These are phyloP conservation scores for Alternaria tenuissima DNA, from an alignment of 2,329 filamentous ascomycete species.

Conservation along the genomic window DNA sequence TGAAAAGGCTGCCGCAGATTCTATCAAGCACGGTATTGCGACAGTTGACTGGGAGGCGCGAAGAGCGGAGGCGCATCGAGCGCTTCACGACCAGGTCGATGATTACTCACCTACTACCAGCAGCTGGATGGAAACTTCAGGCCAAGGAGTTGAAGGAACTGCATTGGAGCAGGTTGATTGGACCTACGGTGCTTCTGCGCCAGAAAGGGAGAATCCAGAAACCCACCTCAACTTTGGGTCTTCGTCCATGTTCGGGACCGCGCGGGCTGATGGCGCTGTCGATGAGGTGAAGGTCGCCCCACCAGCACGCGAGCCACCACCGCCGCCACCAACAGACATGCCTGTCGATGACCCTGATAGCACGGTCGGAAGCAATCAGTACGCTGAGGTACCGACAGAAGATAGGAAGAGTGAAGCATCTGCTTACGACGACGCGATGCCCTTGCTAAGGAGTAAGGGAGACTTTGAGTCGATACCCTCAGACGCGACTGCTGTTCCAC, in stretches of 20 bases:
- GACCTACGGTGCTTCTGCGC: fast-evolving
- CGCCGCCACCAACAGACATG: not conserved
- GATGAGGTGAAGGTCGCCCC: not conserved
- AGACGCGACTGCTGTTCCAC: not conserved
- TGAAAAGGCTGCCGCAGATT: not conserved
- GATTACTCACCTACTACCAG: not conserved
- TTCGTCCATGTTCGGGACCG: not conserved
- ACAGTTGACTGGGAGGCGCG: conserved; percentile 9
- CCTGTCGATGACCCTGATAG: not conserved
- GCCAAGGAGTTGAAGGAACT: fast-evolving
- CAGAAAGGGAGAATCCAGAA: not conserved
- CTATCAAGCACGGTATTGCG: not conserved
- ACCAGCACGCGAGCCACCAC: not conserved
- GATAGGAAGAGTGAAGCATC: too few relatives aligned
- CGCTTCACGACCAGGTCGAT: not conserved
- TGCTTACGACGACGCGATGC: not conserved
- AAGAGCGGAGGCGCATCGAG: not conserved
- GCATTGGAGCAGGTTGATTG: not conserved
- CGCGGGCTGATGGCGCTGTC: not conserved
- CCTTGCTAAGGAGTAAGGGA: not conserved
- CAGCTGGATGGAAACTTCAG: not conserved
- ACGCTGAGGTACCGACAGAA: not conserved
- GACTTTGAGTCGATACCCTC: not conserved
- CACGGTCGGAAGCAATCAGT: not conserved
- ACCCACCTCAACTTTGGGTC: too few relatives aligned